Evolutionary conservation across 148 eudicot species (phyloP), one percentile per base, ranked within the genome.

Genomic region (Cornus kousa): DNA sequence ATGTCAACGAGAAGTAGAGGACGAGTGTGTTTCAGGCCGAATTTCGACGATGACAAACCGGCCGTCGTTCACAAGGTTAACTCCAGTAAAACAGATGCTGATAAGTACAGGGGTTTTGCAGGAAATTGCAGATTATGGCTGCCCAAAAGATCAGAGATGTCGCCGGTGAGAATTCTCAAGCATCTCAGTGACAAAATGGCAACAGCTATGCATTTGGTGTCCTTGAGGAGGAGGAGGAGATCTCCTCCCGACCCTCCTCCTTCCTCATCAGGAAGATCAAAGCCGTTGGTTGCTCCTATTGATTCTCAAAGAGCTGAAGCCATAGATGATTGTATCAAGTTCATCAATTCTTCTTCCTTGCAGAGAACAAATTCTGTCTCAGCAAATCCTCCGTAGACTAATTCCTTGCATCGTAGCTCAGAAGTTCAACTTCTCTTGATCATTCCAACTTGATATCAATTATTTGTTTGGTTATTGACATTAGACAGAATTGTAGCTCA

Each of bases 281-380:
- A 83, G 40, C 67, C 81, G 4, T 77, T 77, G 0, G 75, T 82
- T 35, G 83, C 85, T 75, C 83, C 81, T 6, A 7, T 80, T 78
- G 89, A 90, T 78, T 77, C 79, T 68, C 86, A 89, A 57, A 81
- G 89, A 75, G 88, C 81, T 70, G 90, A 91, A 75, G 88, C 90
- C 64, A 76, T 90, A 23, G 80, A 81, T 2, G 91, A 91, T 39
- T 91, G 92, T 73, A 87, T 91, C 28, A 85, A 87, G 13, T 87
- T 83, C 76, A 88, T 91, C 73, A 83, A 87, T 17, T 66, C 83
- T 8, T 88, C 86, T 69, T 79, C 85, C 31, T 68, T 80, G 23
- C 66, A 74, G 24, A 70, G 78, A 71, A 79, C 85, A 7, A 83
- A 86, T 39, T 80, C 86, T 48, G 83, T 70, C 65, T 37, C 83